Evolutionary conservation across 2,329 filamentous ascomycete genomes (phyloP).

Genomic region (Aspergillus fischeri): DNA sequence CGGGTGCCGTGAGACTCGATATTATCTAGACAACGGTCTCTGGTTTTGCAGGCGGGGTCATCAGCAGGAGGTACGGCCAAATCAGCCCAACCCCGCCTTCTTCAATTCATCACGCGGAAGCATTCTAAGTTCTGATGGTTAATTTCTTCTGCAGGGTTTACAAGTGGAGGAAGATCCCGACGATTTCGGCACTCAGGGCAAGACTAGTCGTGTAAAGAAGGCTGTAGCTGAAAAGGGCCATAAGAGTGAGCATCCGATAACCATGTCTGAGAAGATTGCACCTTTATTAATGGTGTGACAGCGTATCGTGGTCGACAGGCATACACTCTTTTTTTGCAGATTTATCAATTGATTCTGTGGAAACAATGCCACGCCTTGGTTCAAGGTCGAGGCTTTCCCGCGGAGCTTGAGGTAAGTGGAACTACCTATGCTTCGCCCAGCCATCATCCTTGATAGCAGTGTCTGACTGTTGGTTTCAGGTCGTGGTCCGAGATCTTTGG

Average conservation of each 20-base stretch:
- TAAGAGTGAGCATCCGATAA: conserved; percentile 36
- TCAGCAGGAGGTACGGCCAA: conserved; percentile 61
- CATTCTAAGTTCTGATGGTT: neutral
- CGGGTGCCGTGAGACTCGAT: conserved; percentile 67
- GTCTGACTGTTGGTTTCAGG: conserved; percentile 26
- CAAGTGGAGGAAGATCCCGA: conserved; percentile 61
- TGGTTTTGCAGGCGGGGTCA: conserved; percentile 79
- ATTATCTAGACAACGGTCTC: conserved; percentile 70
- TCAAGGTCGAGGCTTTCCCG: conserved; percentile 59
- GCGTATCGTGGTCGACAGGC: conserved; percentile 62
- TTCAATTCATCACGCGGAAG: conserved; percentile 12
- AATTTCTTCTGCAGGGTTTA: conserved; percentile 26
- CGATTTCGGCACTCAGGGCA: conserved; percentile 61
- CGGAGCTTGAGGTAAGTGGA: conserved; percentile 63
- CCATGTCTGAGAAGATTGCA: neutral
- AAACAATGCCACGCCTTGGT: conserved; percentile 76
- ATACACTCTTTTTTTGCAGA: conserved; percentile 75
- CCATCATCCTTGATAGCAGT: neutral
- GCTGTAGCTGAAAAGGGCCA: conserved; percentile 50
- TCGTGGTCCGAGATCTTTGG: conserved; percentile 80
- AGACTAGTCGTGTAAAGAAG: conserved; percentile 54
- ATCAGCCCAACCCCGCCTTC: conserved; percentile 3
- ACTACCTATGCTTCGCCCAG: neutral
- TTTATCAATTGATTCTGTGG: conserved; percentile 77
- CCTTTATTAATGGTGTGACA: conserved; percentile 46